Base-by-base conservation (phyloP, 116 monocot species). In the Papilionanthe hybrid region DNA sequence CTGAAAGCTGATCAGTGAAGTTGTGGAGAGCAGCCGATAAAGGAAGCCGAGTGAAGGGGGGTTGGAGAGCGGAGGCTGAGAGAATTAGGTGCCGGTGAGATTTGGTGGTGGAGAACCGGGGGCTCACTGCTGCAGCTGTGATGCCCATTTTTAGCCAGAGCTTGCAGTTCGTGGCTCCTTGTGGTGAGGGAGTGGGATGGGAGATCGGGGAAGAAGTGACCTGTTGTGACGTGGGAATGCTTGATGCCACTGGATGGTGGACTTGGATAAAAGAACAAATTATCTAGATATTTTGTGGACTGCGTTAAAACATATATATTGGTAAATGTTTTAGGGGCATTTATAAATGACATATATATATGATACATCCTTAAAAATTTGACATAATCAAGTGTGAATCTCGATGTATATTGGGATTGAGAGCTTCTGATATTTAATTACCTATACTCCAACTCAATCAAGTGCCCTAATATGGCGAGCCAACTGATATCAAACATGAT, bases 31-130 rank as follows among this genome's bases (percentile, higher is more conserved):
- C 63, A 32, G 43, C 72, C 77, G 66, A 50, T 42, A 56, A 69
- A 41, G 56, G 23, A 69, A 58, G 77, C 86, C 41, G 79, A 74
- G 79, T 27, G 66, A 77, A 0, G 27, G 65, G 12, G 65, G 7
- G 7, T 9, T 65, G 23, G 25, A 65, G 27, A 65, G 25, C 65
- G 23, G 65, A 25, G 65, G 22, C 27, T 30, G 37, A 71, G 17
- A 1, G 29, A 8, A 37, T 37, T 37, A 3, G 71, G 17, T 71
- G 71, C 15, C 32, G 60, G 81, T 11, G 11, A 9, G 77, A 49
- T 48, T 71, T 29, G 80, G 78, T 57, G 50, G 84, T 49, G 19
- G 84, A 84, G 79, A 86, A 78, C 73, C 79, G 82, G 10, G 86
- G 86, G 37, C 75, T 67, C 5, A 75, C 7, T 72, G 79, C 79